phyloP scores from a whole-genome alignment of 139 green algal species.

The Volvox africanus region DNA sequence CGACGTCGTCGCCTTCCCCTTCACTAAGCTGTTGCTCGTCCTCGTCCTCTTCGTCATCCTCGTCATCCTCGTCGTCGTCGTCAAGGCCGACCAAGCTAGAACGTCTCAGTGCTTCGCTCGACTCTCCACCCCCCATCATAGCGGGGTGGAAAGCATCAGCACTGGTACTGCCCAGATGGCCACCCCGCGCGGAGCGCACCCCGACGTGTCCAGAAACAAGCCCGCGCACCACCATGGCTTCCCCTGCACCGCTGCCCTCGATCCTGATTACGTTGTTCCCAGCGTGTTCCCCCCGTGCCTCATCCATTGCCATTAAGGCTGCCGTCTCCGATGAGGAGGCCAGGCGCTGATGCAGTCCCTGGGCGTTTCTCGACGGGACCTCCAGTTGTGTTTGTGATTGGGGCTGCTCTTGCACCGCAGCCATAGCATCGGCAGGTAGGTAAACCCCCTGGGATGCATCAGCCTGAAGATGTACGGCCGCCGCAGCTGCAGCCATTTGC shows the following conservation, averaged over 20 bases:
- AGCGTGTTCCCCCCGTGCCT: too few relatives aligned
- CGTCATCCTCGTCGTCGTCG: background rate
- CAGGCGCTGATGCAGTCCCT: background rate
- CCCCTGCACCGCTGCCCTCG: background rate
- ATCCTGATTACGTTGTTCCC: too few relatives aligned
- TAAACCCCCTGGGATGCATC: background rate
- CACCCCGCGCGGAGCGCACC: background rate
- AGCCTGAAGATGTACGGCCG: background rate
- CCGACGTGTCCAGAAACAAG: too few relatives aligned
- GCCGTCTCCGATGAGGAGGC: background rate
- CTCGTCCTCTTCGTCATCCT: background rate
- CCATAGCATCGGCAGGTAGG: background rate
- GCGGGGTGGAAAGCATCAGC: background rate
- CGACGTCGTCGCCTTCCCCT: background rate
- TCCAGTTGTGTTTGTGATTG: background rate
- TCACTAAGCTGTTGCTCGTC: background rate
- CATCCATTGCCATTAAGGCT: background rate
- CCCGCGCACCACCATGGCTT: background rate
- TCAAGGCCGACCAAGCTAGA: background rate
- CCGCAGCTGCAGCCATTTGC: slow-evolving; percentile 19
- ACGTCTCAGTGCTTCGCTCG: too few relatives aligned
- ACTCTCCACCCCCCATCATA: background rate
- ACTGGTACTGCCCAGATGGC: background rate
- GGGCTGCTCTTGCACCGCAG: background rate
- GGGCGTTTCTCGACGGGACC: background rate